Evolutionary conservation across 1,139 yeast genomes (phyloP).

Genomic region (Geotrichum bryndzae): DNA sequence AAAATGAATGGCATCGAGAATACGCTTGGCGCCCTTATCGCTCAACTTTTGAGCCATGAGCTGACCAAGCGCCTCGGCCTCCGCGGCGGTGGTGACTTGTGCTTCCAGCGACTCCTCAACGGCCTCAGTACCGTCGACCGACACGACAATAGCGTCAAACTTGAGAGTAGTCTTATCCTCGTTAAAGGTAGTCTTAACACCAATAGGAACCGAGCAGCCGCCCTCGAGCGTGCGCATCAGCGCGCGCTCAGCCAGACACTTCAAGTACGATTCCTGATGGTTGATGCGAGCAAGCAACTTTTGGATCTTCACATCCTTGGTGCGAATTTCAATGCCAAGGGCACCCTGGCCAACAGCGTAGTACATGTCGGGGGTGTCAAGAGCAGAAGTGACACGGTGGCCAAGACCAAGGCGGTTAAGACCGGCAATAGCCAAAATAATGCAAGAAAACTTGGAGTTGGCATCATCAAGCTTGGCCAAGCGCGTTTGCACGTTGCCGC

Average conservation of each 20-base stretch:
- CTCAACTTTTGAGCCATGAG: slow-evolving; percentile 63
- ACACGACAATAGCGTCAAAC: slow-evolving; percentile 62
- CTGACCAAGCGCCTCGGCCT: slow-evolving; percentile 68
- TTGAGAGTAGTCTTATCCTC: slow-evolving; percentile 44
- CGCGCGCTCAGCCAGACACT: slow-evolving; percentile 88
- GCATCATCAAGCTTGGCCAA: slow-evolving; percentile 68
- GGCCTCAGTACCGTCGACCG: slow-evolving; percentile 69
- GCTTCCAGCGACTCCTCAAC: slow-evolving; percentile 50
- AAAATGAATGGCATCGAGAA: slow-evolving; percentile 50
- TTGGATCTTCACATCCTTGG: slow-evolving; percentile 54
- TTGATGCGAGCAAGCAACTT: slow-evolving; percentile 57
- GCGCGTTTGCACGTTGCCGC: slow-evolving; percentile 87
- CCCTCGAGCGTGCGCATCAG: slow-evolving; percentile 88
- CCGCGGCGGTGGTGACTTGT: slow-evolving; percentile 42
- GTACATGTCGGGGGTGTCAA: slow-evolving; percentile 81
- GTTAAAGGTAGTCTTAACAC: slow-evolving; percentile 63
- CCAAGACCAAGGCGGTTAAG: slow-evolving; percentile 65
- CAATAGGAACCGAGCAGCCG: slow-evolving; percentile 96
- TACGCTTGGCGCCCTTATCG: slow-evolving; percentile 72
- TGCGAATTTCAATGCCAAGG: slow-evolving; percentile 80
- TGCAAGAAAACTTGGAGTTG: slow-evolving; percentile 62
- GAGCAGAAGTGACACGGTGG: slow-evolving; percentile 55
- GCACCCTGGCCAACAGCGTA: slow-evolving; percentile 99
- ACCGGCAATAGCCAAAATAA: slow-evolving; percentile 91
- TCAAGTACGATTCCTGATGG: slow-evolving; percentile 58